Percentiles rank a stretch among this genome's conserved stretches.
These are phyloP conservation scores for Dendrobium nobile DNA, from an alignment of 106 monocot genomes.

Conservation along the genomic window DNA sequence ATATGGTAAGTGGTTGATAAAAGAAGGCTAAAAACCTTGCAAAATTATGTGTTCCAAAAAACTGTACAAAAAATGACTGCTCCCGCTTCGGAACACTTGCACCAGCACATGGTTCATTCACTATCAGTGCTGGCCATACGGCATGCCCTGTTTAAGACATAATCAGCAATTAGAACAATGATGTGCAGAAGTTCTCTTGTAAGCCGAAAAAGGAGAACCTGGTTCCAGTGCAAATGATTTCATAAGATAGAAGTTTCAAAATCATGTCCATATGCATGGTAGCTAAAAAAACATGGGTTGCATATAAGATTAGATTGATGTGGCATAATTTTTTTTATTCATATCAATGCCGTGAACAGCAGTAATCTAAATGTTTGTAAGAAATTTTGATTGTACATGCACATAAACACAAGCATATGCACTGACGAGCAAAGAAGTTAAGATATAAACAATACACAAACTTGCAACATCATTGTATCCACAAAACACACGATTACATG, in stretches of 20 bases:
- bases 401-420: background rate
- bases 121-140: slow-evolving; percentile 92
- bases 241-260: background rate
- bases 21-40: slow-evolving; percentile 55
- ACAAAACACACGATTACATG: background rate
- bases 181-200: background rate
- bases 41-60: slow-evolving; percentile 99
- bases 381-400: background rate
- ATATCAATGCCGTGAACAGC: background rate
- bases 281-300: background rate
- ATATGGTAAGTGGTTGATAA: background rate
- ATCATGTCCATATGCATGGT: background rate
- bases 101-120: slow-evolving; percentile 57
- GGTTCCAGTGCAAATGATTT: background rate
- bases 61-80: slow-evolving; percentile 75
- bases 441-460: background rate
- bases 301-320: background rate
- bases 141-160: slow-evolving; percentile 69
- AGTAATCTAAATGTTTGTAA: background rate
- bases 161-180: background rate
- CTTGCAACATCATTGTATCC: background rate
- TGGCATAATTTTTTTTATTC: background rate
- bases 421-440: background rate
- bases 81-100: slow-evolving; percentile 45
- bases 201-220: background rate